Evolutionary conservation across 169 alveolate genomes (phyloP).

Genomic region (Eimeria maxima): DNA sequence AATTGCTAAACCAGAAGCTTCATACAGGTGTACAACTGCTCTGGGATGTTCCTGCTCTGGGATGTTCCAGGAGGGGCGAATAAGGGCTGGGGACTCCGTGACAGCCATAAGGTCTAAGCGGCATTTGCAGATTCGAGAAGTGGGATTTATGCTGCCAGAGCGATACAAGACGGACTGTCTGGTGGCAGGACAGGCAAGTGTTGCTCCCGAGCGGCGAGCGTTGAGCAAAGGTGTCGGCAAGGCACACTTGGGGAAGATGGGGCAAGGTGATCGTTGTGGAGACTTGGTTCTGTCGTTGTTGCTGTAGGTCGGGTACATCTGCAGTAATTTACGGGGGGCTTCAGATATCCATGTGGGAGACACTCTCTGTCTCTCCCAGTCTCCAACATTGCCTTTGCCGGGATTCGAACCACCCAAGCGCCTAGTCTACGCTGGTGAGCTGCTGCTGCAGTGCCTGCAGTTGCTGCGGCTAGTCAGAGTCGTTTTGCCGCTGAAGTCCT

Average conservation of each 20-base stretch:
- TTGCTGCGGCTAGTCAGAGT: conserved; percentile 1
- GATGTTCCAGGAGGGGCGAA: conserved; percentile 35
- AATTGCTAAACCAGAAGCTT: background rate
- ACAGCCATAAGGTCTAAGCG: conserved; percentile 50
- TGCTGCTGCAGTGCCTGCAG: background rate
- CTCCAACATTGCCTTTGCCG: conserved; percentile 62
- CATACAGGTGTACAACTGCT: background rate
- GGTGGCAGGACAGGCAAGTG: conserved; percentile 65
- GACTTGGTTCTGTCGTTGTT: conserved; percentile 10
- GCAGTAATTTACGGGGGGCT: conserved; percentile 59
- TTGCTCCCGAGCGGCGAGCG: background rate
- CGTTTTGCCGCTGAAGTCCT: background rate
- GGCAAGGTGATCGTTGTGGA: conserved; percentile 19
- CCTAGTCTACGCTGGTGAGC: conserved; percentile 77
- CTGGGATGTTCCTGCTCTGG: conserved; percentile 11
- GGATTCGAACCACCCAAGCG: conserved; percentile 79
- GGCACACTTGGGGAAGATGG: background rate
- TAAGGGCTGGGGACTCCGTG: conserved; percentile 68
- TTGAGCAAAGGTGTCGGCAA: background rate
- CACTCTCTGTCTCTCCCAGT: conserved; percentile 66
- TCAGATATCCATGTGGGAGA: conserved; percentile 70
- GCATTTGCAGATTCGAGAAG: conserved; percentile 40
- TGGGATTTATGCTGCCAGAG: conserved; percentile 64
- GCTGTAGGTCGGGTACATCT: conserved; percentile 73
- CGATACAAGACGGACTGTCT: conserved; percentile 45